Evolutionary conservation across 78 protist genomes (phyloP).

Genomic region (Bigelowiella natans): DNA sequence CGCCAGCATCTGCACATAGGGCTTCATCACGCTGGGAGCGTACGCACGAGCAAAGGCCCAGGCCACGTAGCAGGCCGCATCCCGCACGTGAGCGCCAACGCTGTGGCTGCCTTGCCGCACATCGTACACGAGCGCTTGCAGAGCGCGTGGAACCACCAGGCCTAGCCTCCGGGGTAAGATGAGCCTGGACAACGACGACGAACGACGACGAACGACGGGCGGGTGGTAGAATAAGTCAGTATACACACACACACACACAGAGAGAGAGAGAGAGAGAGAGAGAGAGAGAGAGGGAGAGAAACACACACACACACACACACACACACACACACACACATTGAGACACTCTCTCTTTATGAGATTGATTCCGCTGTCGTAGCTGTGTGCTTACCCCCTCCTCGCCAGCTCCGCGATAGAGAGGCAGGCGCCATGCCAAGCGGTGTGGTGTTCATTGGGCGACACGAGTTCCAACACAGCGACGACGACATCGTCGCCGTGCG

Average conservation of each 20-base stretch:
- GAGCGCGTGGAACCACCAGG: neutral
- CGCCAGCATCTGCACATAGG: slow-evolving; percentile 33
- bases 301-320: too few species aligned
- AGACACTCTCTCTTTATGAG: too few species aligned
- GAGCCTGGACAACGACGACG: neutral
- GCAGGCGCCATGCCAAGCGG: neutral
- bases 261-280: too few species aligned
- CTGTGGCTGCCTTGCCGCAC: slow-evolving; percentile 15
- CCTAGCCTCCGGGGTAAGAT: neutral
- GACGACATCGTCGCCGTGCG: slow-evolving; percentile 1
- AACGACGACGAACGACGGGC: neutral
- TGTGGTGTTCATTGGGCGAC: neutral
- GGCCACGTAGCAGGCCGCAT: slow-evolving; percentile 86
- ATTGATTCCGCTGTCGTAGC: too few species aligned
- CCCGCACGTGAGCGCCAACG: slow-evolving; percentile 89
- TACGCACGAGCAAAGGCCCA: slow-evolving; percentile 95
- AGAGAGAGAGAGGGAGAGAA: too few species aligned
- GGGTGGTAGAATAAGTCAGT: neutral
- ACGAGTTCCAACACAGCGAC: neutral
- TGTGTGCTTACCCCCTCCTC: neutral
- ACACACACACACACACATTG: too few species aligned
- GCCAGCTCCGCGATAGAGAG: neutral
- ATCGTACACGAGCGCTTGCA: neutral
- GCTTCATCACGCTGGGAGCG: slow-evolving; percentile 39
- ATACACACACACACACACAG: too few species aligned